Percentiles rank a stretch among this genome's conserved stretches.
These are phyloP conservation scores for Kwoniella europaea DNA, from an alignment of 768 basidiomycete species.

Conservation along the genomic window DNA sequence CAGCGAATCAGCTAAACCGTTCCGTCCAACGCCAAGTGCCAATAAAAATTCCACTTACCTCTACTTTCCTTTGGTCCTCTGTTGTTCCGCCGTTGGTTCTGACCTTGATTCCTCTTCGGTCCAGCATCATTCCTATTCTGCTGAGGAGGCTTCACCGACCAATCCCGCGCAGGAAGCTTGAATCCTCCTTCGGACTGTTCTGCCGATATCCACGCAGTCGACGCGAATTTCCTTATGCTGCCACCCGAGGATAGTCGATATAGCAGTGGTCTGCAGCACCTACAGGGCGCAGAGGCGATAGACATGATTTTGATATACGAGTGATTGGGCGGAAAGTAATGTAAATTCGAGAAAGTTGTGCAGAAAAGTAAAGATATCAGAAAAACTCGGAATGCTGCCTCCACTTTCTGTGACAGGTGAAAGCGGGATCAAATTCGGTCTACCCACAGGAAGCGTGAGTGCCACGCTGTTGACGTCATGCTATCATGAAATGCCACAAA, in stretches of 20 bases:
- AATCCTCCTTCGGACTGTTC: constrained; percentile 17
- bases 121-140: neutral
- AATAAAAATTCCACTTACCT: neutral
- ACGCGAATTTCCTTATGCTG: neutral
- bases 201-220: neutral
- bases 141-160: constrained; percentile 17
- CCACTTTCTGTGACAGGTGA: neutral
- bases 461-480: constrained; percentile 1
- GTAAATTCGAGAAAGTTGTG: neutral
- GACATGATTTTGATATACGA: neutral
- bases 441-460: neutral
- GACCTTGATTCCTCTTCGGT: neutral
- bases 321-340: neutral
- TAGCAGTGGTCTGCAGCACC: constrained; percentile 18
- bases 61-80: neutral
- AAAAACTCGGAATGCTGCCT: neutral
- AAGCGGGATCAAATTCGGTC: no score
- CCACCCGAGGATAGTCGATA: neutral
- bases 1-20: neutral
- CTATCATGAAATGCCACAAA: neutral
- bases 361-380: neutral
- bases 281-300: constrained; percentile 9
- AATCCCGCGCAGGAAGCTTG: constrained; percentile 24
- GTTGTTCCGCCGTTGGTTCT: neutral
- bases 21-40: neutral